Conservation (phyloP, 495 filamentous ascomycete genomes). For the Penicillium cinerascens region DNA sequence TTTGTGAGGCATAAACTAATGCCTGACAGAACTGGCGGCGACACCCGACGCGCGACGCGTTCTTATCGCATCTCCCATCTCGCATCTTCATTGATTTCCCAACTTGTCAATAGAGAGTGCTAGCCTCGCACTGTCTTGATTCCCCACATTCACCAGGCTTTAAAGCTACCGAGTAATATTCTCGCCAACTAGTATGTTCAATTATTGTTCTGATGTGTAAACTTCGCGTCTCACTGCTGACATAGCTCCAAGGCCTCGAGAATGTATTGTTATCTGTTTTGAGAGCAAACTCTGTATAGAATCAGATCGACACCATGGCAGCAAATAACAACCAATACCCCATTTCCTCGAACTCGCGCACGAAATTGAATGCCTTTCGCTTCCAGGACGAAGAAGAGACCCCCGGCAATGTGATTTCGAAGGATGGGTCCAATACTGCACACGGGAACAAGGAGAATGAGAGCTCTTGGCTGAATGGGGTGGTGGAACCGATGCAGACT, state of each 20-base stretch:
- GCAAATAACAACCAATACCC: constrained; percentile 25
- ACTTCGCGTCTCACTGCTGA: constrained; percentile 13
- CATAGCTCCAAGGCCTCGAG: constrained; percentile 17
- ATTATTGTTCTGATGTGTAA: not conserved
- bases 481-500: constrained; percentile 29
- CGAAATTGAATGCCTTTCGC: constrained; percentile 58
- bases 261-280: constrained; percentile 26
- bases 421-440: constrained; percentile 18
- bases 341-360: constrained; percentile 52
- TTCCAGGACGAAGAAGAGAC: constrained; percentile 32
- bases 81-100: constrained; percentile 3
- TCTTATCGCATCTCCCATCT: constrained; percentile 21
- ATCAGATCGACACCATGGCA: constrained; percentile 23
- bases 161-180: not conserved
- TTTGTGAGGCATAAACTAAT: constrained; percentile 11
- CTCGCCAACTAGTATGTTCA: not conserved
- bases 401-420: constrained; percentile 32
- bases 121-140: not conserved
- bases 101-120: constrained; percentile 9
- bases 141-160: not conserved
- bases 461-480: constrained; percentile 40
- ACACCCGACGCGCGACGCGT: constrained; percentile 40
- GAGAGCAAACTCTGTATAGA: constrained; percentile 10
- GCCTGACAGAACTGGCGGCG: constrained; percentile 28
- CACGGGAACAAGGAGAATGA: constrained; percentile 41